Conservation (phyloP, 306 rosid genomes). For the Lablab purpureus region DNA sequence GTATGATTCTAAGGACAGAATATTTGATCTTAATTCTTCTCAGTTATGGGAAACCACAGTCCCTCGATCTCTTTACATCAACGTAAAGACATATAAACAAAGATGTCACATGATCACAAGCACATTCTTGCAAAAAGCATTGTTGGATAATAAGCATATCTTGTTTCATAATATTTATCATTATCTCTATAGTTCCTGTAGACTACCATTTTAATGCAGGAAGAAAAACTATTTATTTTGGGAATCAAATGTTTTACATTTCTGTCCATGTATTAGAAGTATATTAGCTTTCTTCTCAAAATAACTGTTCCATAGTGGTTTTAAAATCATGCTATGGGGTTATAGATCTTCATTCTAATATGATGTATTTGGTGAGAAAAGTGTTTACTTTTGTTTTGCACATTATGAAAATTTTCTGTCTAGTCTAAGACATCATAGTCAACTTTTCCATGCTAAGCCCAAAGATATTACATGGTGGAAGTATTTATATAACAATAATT, state of each 20-base stretch:
- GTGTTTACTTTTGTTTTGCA: constrained; percentile 1
- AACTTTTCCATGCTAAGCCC: not conserved
- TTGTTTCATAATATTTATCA: constrained; percentile 12
- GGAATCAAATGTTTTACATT: not conserved
- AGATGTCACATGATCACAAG: not conserved
- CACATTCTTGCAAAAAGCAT: constrained; percentile 1
- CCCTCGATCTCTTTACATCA: constrained; percentile 10
- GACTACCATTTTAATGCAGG: constrained; percentile 18
- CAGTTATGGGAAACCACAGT: not conserved
- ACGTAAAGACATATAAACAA: not conserved
- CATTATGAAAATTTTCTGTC: not conserved
- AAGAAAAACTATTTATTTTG: not conserved
- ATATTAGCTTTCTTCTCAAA: constrained; percentile 16
- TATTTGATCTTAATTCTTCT: constrained; percentile 24
- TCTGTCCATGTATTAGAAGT: constrained; percentile 7
- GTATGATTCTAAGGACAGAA: not conserved
- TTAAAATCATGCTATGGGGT: constrained; percentile 10
- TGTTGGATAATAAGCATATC: not conserved
- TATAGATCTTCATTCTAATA: constrained; percentile 6
- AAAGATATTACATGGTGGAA: not conserved
- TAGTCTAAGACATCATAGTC: not conserved
- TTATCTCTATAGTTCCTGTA: not conserved
- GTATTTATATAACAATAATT: not conserved
- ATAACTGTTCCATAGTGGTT: not conserved
- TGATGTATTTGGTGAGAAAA: constrained; percentile 4